phyloP scores from a whole-genome alignment of 257 asterid genomes.

The Fraxinus quadrangulata region DNA sequence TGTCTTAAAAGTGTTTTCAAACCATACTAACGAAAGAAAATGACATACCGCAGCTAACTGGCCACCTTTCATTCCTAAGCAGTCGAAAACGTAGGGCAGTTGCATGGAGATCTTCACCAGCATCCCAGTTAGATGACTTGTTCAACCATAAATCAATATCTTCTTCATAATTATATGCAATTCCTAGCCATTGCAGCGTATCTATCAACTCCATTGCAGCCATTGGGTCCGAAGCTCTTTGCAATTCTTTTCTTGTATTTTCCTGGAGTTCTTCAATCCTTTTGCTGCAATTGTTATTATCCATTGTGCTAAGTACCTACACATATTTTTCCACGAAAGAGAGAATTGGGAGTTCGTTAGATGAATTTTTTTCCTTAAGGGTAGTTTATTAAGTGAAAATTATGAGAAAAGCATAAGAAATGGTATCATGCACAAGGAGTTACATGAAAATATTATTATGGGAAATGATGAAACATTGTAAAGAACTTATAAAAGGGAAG shows the following conservation, averaged over 20 bases:
- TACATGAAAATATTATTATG: no score
- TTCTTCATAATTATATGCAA: conserved; percentile 15
- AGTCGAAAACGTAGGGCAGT: conserved; percentile 25
- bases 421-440: no score
- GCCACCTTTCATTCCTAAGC: conserved; percentile 11
- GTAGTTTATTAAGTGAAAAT: no score
- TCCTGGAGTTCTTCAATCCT: neutral
- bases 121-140: conserved; percentile 17
- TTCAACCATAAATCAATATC: conserved; percentile 22
- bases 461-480: no score
- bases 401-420: no score
- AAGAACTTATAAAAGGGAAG: no score
- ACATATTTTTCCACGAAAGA: no score
- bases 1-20: no score
- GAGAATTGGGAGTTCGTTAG: no score
- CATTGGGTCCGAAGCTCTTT: conserved; percentile 4
- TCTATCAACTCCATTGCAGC: conserved; percentile 20
- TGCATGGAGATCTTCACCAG: conserved; percentile 16
- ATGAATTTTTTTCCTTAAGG: no score
- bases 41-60: conserved; percentile 16
- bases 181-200: conserved; percentile 25
- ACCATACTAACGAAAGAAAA: neutral
- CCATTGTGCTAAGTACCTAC: neutral
- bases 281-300: neutral
- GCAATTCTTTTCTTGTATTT: neutral